phyloP scores from a whole-genome alignment of 164 flowering plant genomes.

The Vitis riparia region DNA sequence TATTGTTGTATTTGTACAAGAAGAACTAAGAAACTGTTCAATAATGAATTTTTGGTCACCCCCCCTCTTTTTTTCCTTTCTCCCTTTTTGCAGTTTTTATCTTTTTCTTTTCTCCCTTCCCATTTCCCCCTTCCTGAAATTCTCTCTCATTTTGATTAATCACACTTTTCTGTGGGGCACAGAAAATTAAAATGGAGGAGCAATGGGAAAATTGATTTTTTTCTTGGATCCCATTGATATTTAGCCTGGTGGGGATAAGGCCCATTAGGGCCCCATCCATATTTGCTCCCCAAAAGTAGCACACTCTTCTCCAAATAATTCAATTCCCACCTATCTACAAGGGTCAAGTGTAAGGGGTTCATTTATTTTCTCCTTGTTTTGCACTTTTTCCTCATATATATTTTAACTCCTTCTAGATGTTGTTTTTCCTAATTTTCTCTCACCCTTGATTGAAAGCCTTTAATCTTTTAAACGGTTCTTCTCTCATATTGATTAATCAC shows the following conservation, averaged over 20 bases:
- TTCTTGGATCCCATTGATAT: slow-evolving; percentile 22
- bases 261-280: slow-evolving; percentile 33
- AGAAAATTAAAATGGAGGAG: slow-evolving; percentile 1
- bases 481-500: no score
- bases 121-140: not conserved
- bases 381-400: not conserved
- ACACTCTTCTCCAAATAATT: slow-evolving; percentile 41
- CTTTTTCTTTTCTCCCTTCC: slow-evolving; percentile 1
- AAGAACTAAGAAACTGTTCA: not conserved
- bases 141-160: slow-evolving; percentile 7
- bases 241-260: slow-evolving; percentile 19
- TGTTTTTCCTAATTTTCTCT: not conserved
- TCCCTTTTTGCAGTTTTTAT: slow-evolving; percentile 5
- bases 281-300: slow-evolving; percentile 61
- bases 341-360: not conserved
- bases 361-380: not conserved
- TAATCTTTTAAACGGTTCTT: not conserved
- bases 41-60: not conserved
- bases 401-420: no score
- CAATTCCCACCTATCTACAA: slow-evolving; percentile 13
- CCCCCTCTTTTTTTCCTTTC: not conserved
- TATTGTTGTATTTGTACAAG: not conserved
- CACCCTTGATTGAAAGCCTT: not conserved
- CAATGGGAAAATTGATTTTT: slow-evolving; percentile 7
- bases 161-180: slow-evolving; percentile 8